Base-by-base conservation (phyloP, 176 grass and related monocot genomes). In the Areca catechu region DNA sequence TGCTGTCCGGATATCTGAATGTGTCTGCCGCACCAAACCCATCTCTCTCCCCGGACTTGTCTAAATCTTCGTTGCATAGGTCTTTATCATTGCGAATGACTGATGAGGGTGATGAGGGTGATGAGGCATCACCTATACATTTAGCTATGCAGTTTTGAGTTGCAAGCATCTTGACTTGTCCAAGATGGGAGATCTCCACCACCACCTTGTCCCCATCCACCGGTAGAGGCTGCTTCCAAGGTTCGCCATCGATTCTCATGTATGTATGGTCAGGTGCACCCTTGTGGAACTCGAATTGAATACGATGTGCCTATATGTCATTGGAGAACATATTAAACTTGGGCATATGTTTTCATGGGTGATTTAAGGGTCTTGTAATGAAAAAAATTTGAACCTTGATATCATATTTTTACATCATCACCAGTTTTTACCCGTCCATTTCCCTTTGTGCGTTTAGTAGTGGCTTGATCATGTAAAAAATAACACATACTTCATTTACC, bases 171-270 rank as follows among this genome's bases (percentile, higher is more conserved):
- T 85, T 91, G 50, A 97, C 79, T 58, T 91, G 86, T 15, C 87
- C 75, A 7, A 77, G 72, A 58, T 88, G 77, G 29, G 93, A 83
- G 76, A 97, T 92, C 62, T 97, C 93, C 52, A 97, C 57, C 22
- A 91, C 54, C 0, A 97, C 87, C 76, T 88, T 82, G 54, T 76
- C 87, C 5, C 85, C 62, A 58, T 97, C 78, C 58, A 58, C 65
- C 5, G 83, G 87, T 56, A 97, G 74, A 77, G 83, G 83, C 22
- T 97, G 93, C 58, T 88, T 97, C 93, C 93, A 97, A 68, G 93
- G 93, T 56, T 97, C 93, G 20, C 93, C 93, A 65, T 97, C 93
- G 22, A 97, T 77, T 91, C 87, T 80, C 93, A 97, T 97, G 78
- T 88, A 97, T 51, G 87, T 58, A 72, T 92, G 81, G 29, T 85